Evolutionary conservation across 768 basidiomycete species (phyloP), one percentile per base, ranked within the genome.

Genomic region (Ramaria rubella): DNA sequence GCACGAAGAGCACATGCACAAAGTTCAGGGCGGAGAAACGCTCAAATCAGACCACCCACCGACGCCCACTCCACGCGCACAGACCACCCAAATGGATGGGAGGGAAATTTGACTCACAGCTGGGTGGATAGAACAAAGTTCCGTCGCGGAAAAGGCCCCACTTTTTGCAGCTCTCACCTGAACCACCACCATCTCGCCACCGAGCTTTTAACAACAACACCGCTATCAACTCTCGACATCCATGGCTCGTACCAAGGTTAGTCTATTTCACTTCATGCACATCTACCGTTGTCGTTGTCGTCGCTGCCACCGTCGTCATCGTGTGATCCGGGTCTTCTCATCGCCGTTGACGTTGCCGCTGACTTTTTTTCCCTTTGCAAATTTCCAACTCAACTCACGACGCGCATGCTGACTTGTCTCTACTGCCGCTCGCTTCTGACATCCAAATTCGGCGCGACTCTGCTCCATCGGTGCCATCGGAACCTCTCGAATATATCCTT

Each of bases 101-200:
- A 36, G 33, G 44, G 44, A 24, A 46, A 46, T 9, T 11, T 12
- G 44, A 14, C 23, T 46, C 12, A 12, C 12, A 30, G 49, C 11
- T 36, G 29, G 8, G 11, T 14, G 30, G 29, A 15, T 11, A 31
- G 2, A 23, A 51, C 15, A 48, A 9, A n/a, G 46, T 38, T 38
- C 36, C 36, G 36, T 11, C 36, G 24, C 29, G 17, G 26, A 30
- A 24, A 30, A 30, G 24, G 26, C 52, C 36, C 33, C 51, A 21
- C 51, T 51, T 33, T 8, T 23, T 40, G 17, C 38, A 48, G 24
- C 46, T 24, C 29, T 56, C 44, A n/a, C 55, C 36, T 45, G n/a
- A 46, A 56, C 55, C 55, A 56, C 44, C 33, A 54, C 43, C 55
- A 48, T 56, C 55, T 56, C 55, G 55, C 55, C 55, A 56, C 55